Evolutionary conservation across 106 monocot species (phyloP), one percentile per base, ranked within the genome.

Genomic region (Phalaenopsis aphrodite): DNA sequence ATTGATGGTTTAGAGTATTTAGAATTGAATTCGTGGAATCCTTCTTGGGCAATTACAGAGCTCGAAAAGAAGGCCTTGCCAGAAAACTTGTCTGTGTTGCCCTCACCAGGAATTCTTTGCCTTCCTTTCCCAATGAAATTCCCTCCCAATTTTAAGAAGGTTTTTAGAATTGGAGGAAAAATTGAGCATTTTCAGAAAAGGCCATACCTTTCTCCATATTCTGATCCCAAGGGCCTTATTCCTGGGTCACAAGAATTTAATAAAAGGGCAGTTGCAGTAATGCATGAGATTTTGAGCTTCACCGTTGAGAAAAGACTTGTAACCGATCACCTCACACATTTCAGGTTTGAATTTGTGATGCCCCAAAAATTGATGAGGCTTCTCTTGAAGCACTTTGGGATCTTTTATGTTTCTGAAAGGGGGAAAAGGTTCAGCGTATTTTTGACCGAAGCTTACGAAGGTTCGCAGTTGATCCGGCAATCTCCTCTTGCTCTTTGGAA

Each of bases 281-380:
- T 94, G 86, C 97, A 98, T 82, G 97, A 98, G 85, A 71, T 94
- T 41, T 85, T 98, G 84, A 98, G 85, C 81, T 98, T 94, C 86
- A 94, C 90, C 3, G 67, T 94, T 38, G 97, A 98, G 76, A 98
- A 92, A 83, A 90, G 97, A 81, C 82, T 98, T 47, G 97, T 94
- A 36, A 92, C 92, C 1, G 94, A 94, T 76, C 90, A 90, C 55
- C 89, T 98, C 72, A 98, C 94, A 18, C 94, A 98, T 76, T 98
- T 98, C 39, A 84, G 94, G 10, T 79, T 73, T 16, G 92, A 98
- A 77, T 91, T 98, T 85, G 79, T 86, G 57, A 94, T 98, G 97
- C 94, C 94, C 8, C 97, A 98, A 75, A 98, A 94, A 57, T 75
- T 97, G 77, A 97, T 94, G 96, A 88, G 96, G 84, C 80, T 97